Percentiles rank a stretch among this genome's conserved stretches.
These are phyloP conservation scores for Phialophora chinensis DNA, from an alignment of 2,329 filamentous ascomycete genomes.

Conservation along the genomic window DNA sequence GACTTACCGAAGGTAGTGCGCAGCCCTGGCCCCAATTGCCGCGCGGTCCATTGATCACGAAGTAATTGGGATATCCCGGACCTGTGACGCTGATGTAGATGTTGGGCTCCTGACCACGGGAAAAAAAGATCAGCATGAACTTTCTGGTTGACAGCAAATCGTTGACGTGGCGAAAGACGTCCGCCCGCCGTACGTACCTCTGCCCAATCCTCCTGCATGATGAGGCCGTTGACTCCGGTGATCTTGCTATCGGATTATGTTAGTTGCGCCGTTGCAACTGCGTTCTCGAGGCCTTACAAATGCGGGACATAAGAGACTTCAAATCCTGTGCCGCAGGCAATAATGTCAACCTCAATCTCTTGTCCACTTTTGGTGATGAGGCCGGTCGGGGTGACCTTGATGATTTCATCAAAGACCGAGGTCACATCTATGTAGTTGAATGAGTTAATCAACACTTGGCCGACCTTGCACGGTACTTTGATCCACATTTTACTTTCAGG, in stretches of 20 bases:
- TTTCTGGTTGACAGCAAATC: too few relatives aligned
- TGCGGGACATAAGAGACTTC: conserved; percentile 39
- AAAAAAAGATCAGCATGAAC: too few relatives aligned
- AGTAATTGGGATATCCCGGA: conserved; percentile 30
- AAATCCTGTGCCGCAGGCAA: conserved; percentile 53
- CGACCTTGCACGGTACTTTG: background rate
- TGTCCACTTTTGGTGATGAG: conserved; percentile 49
- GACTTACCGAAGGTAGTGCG: conserved; percentile 12
- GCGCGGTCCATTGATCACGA: conserved; percentile 18
- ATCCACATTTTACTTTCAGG: background rate
- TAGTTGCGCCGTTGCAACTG: too few relatives aligned
- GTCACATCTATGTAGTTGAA: conserved; percentile 37
- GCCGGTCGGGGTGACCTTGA: conserved; percentile 47
- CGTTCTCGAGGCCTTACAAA: conserved; percentile 9
- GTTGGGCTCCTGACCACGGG: conserved; percentile 3
- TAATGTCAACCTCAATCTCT: conserved; percentile 47
- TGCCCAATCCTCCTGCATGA: conserved; percentile 14
- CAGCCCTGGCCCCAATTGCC: conserved; percentile 18
- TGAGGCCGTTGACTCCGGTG: conserved; percentile 9
- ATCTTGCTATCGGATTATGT: conserved; percentile 3
- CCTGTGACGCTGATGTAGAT: conserved; percentile 18
- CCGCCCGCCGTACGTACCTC: background rate
- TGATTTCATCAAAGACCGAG: conserved; percentile 47
- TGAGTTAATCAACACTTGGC: conserved; percentile 1
- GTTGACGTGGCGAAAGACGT: background rate